These are phyloP conservation scores for Prunus yedoensis DNA, from an alignment of 331 rosid genomes.

Conservation along the genomic window DNA sequence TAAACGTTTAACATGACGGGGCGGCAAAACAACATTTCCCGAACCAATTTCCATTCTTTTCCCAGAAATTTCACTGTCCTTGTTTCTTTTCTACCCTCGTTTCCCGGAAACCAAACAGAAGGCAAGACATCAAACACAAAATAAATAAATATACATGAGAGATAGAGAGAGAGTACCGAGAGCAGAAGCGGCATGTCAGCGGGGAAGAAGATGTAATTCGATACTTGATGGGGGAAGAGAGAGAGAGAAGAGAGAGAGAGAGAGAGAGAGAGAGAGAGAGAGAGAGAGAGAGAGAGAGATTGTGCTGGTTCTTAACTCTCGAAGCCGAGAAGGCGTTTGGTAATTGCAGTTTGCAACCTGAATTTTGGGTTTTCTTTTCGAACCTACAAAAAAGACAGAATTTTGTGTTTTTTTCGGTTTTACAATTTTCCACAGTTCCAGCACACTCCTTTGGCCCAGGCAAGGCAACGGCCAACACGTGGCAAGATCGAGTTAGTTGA, in stretches of 20 bases:
- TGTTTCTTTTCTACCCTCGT: not conserved
- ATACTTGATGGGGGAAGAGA: not conserved
- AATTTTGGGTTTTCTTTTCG: not conserved
- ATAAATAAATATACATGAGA: not conserved
- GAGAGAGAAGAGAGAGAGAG: not conserved
- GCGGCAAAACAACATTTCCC: not conserved
- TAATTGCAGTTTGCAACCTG: not conserved
- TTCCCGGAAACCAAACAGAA: slow-evolving; percentile 6
- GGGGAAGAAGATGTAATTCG: slow-evolving; percentile 1
- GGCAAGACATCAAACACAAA: not conserved
- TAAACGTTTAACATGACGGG: not conserved
- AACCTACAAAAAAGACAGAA: too few relatives aligned
- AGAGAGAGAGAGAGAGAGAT: not conserved
- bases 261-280: not conserved
- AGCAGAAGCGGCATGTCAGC: not conserved
- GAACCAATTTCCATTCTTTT: not conserved
- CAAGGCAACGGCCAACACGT: too few relatives aligned
- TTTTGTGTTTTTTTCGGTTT: too few relatives aligned
- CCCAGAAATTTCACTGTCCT: not conserved
- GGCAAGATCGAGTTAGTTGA: too few relatives aligned
- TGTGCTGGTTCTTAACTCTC: not conserved
- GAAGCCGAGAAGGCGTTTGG: not conserved
- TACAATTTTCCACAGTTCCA: too few relatives aligned
- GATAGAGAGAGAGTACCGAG: slow-evolving; percentile 10
- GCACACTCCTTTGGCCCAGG: too few relatives aligned